These are phyloP conservation scores for Graphiopsis chlorocephala DNA, from an alignment of 2,329 filamentous ascomycete species.

Conservation along the genomic window DNA sequence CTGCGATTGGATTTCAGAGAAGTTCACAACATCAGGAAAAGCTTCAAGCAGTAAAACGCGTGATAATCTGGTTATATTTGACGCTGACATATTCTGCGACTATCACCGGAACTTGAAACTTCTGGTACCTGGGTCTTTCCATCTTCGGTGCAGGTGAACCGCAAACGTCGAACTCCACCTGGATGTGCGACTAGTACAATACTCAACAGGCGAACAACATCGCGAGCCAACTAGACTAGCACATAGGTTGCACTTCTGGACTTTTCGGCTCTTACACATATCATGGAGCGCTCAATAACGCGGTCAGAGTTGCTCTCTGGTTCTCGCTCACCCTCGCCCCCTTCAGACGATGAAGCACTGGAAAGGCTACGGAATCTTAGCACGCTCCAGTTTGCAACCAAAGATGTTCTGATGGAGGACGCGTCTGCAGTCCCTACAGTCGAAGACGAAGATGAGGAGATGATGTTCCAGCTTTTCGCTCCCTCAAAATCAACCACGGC, in stretches of 20 bases:
- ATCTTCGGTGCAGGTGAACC: not conserved
- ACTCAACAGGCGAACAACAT: too few species aligned
- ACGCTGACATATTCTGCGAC: not conserved
- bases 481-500: conserved; percentile 16
- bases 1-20: not conserved
- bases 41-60: not conserved
- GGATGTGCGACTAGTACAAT: not conserved
- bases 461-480: conserved; percentile 31
- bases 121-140: too few species aligned
- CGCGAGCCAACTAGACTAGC: too few species aligned
- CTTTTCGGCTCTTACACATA: not conserved
- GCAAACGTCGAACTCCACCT: not conserved
- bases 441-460: conserved; percentile 24
- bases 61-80: too few species aligned
- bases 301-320: conserved; percentile 19
- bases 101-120: not conserved
- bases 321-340: conserved; percentile 16
- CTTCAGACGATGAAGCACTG: conserved; percentile 11
- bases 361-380: conserved; percentile 16
- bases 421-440: not conserved
- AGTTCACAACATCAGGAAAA: not conserved
- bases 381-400: conserved; percentile 1
- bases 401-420: conserved; percentile 11
- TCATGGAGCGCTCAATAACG: conserved; percentile 20
- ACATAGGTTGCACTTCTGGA: not conserved